A percentile compares a stretch with the other conserved stretches of the same genome.
Evolutionary conservation across 179 eudicot genomes (phyloP).

Genomic region (Silene coronaria): DNA sequence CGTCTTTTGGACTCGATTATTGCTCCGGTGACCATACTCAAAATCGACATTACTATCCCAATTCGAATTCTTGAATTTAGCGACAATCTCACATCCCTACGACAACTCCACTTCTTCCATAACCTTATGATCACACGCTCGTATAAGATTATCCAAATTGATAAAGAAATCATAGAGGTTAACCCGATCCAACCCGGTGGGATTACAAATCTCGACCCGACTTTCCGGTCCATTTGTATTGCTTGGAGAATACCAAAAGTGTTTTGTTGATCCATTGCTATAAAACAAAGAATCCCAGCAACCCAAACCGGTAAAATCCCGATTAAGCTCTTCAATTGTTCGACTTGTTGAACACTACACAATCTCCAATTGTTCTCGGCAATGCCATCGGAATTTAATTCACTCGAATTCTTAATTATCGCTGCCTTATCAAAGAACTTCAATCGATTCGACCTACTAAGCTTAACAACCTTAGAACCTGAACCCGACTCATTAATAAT

Average conservation of each 20-base stretch:
- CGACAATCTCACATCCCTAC: slow-evolving; percentile 33
- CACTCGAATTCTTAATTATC: slow-evolving; percentile 18
- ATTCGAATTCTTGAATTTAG: slow-evolving; percentile 30
- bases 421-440: slow-evolving; percentile 34
- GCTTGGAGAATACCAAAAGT: slow-evolving; percentile 40
- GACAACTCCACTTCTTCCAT: slow-evolving; percentile 18
- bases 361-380: slow-evolving; percentile 28
- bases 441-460: slow-evolving; percentile 23
- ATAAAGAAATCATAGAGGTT: slow-evolving; percentile 48
- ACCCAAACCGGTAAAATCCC: slow-evolving; percentile 37
- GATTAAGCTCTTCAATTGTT: slow-evolving; percentile 31
- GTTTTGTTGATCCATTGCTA: slow-evolving; percentile 39
- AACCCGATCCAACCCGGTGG: slow-evolving; percentile 66
- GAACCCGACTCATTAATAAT: background rate
- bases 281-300: slow-evolving; percentile 27
- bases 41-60: slow-evolving; percentile 60
- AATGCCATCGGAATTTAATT: slow-evolving; percentile 13
- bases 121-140: slow-evolving; percentile 40
- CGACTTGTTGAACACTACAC: slow-evolving; percentile 35
- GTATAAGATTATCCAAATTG: slow-evolving; percentile 49
- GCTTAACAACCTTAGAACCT: background rate
- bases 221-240: slow-evolving; percentile 37
- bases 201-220: slow-evolving; percentile 38
- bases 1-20: slow-evolving; percentile 39
- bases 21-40: slow-evolving; percentile 43